phyloP scores from a whole-genome alignment of 2,329 filamentous ascomycete genomes.

The Neoscytalidium dimidiatum region DNA sequence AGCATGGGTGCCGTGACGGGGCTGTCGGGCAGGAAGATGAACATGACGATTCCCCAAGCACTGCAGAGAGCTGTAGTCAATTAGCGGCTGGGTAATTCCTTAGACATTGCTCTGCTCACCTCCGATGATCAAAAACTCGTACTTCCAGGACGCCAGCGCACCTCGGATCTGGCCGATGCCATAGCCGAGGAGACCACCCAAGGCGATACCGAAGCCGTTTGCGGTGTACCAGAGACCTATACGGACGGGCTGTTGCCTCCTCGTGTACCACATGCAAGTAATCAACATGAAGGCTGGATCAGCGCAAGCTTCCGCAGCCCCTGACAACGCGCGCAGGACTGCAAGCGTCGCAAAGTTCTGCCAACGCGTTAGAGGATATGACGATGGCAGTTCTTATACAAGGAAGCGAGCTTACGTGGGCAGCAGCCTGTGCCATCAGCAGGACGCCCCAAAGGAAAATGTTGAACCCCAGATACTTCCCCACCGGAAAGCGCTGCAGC shows the following conservation, averaged over 20 bases:
- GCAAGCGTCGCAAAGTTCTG: slow-evolving; percentile 56
- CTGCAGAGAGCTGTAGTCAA: slow-evolving; percentile 51
- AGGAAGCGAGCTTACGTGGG: slow-evolving; percentile 22
- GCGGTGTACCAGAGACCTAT: slow-evolving; percentile 61
- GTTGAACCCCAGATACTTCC: slow-evolving; percentile 54
- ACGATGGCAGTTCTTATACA: background rate
- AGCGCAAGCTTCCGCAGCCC: slow-evolving; percentile 58
- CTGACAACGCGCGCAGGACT: slow-evolving; percentile 58
- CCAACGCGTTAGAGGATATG: background rate
- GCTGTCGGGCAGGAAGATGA: slow-evolving; percentile 59
- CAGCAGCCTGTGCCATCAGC: slow-evolving; percentile 36
- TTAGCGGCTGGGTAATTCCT: background rate
- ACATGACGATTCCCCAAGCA: slow-evolving; percentile 61
- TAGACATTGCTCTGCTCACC: slow-evolving; percentile 13
- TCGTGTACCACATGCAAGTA: slow-evolving; percentile 67
- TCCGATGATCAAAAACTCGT: slow-evolving; percentile 66
- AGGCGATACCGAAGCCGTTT: slow-evolving; percentile 61
- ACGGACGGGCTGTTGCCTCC: slow-evolving; percentile 62
- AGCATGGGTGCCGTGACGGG: slow-evolving; percentile 31
- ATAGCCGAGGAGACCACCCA: slow-evolving; percentile 59
- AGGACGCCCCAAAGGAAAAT: slow-evolving; percentile 60
- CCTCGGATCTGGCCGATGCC: slow-evolving; percentile 63
- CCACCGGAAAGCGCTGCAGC: slow-evolving; percentile 51
- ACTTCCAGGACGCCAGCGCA: slow-evolving; percentile 63
- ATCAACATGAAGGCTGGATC: slow-evolving; percentile 66